Percentiles rank a stretch among this genome's conserved stretches.
These are phyloP conservation scores for Trypanosoma avium DNA, from an alignment of 208 protist species.

Conservation along the genomic window DNA sequence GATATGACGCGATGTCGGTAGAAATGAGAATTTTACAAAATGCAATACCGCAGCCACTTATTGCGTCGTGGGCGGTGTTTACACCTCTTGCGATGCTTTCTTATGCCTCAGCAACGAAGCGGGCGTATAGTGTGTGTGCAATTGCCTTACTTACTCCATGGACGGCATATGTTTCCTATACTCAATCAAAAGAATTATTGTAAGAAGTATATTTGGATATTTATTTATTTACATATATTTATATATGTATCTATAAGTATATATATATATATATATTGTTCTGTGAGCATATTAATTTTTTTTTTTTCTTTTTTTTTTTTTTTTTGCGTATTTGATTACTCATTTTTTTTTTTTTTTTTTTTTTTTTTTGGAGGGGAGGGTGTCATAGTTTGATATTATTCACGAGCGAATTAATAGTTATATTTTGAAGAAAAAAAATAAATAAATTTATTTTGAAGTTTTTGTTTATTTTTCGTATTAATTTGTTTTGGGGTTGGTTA, in stretches of 20 bases:
- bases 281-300: neutral
- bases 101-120: conserved; percentile 41
- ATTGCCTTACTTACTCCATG: conserved; percentile 51
- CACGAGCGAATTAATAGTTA: neutral
- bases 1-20: conserved; percentile 51
- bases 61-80: conserved; percentile 73
- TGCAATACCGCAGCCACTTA: conserved; percentile 67
- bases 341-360: conserved; percentile 15
- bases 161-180: conserved; percentile 48
- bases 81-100: conserved; percentile 42
- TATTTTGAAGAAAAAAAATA: neutral
- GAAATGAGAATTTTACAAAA: conserved; percentile 51
- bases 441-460: neutral
- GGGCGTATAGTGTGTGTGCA: conserved; percentile 22
- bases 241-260: neutral
- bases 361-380: too few relatives aligned
- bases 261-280: conserved; percentile 6
- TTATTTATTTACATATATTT: conserved; percentile 5
- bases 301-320: neutral
- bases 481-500: too few relatives aligned
- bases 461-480: neutral
- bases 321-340: neutral
- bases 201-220: conserved; percentile 36
- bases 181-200: conserved; percentile 42
- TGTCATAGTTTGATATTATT: too few relatives aligned